These are phyloP conservation scores for Gnetum montanum DNA, from an alignment of 75 land plant genomes.

Conservation along the genomic window DNA sequence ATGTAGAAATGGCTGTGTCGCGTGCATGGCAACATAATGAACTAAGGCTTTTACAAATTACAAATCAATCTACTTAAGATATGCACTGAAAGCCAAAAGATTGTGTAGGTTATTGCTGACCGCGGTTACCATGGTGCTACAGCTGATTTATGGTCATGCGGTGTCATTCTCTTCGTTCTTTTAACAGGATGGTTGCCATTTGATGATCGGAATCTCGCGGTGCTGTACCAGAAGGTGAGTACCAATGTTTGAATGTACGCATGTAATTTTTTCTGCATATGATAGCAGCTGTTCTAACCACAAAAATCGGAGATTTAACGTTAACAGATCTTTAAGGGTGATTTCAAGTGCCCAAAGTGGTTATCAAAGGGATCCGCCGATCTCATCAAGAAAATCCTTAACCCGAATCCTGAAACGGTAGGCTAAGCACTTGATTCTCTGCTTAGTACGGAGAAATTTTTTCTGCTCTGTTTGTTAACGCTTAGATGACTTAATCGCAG, in stretches of 20 bases:
- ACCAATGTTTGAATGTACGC: not conserved
- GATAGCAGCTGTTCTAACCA: too few relatives aligned
- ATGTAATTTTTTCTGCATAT: too few relatives aligned
- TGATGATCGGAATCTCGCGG: conserved; percentile 57
- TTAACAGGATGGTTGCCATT: conserved; percentile 68
- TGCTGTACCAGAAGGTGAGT: conserved; percentile 63
- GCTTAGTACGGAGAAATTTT: not conserved
- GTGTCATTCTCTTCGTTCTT: conserved; percentile 55
- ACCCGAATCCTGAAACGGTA: conserved; percentile 63
- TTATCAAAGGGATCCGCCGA: conserved; percentile 59
- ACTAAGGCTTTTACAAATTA: too few relatives aligned
- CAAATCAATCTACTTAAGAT: too few relatives aligned
- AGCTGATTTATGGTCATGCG: conserved; percentile 60
- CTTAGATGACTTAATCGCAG: not conserved
- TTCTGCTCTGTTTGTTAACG: not conserved
- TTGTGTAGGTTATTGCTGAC: conserved; percentile 28
- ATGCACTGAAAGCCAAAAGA: too few relatives aligned
- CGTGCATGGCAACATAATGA: too few relatives aligned
- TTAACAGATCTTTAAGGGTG: conserved; percentile 66
- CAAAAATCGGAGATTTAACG: too few relatives aligned
- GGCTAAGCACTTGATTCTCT: not conserved
- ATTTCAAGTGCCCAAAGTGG: conserved; percentile 59
- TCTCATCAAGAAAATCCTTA: conserved; percentile 59
- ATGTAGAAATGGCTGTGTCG: too few relatives aligned
- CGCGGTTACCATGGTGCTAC: conserved; percentile 69